phyloP scores from a whole-genome alignment of 2,329 filamentous ascomycete genomes.

The Thelonectria rubi region DNA sequence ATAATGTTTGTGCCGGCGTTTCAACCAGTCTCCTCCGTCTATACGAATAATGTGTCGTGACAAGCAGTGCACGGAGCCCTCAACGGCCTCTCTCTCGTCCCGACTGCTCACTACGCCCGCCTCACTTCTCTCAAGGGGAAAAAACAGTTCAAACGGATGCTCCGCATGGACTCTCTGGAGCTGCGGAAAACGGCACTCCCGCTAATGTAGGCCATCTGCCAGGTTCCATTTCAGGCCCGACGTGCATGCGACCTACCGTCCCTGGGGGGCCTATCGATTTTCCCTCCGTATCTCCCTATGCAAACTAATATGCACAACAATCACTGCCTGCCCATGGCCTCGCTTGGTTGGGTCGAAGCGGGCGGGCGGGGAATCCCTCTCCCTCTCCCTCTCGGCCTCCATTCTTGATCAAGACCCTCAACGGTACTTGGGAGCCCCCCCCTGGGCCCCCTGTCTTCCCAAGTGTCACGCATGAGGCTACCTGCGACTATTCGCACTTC shows the following conservation, averaged over 20 bases:
- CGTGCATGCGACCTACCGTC: neutral
- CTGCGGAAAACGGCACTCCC: slow-evolving; percentile 14
- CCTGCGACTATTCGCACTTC: slow-evolving; percentile 4
- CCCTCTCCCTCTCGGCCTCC: no score
- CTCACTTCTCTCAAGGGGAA: neutral
- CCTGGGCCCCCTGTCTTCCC: no score
- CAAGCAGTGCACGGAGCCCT: slow-evolving; percentile 6
- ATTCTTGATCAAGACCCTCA: slow-evolving; percentile 1
- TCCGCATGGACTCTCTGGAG: slow-evolving; percentile 8
- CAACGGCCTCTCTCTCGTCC: neutral
- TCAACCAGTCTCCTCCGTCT: slow-evolving; percentile 6
- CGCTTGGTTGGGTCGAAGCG: neutral
- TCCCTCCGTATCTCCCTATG: slow-evolving; percentile 9
- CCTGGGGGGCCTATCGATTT: neutral
- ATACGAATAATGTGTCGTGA: neutral
- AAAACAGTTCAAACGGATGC: no score
- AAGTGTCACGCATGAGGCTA: slow-evolving; percentile 6
- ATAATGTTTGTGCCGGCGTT: slow-evolving; percentile 11
- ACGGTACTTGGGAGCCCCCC: slow-evolving; percentile 1
- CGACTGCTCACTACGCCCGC: neutral
- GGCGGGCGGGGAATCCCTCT: neutral
- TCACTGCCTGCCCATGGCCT: neutral
- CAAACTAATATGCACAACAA: slow-evolving; percentile 1
- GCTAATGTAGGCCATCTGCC: slow-evolving; percentile 3
- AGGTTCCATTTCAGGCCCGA: slow-evolving; percentile 19